These are phyloP conservation scores for Cryptococcus deneoformans DNA, from an alignment of 1,284 basidiomycete species.

Conservation along the genomic window DNA sequence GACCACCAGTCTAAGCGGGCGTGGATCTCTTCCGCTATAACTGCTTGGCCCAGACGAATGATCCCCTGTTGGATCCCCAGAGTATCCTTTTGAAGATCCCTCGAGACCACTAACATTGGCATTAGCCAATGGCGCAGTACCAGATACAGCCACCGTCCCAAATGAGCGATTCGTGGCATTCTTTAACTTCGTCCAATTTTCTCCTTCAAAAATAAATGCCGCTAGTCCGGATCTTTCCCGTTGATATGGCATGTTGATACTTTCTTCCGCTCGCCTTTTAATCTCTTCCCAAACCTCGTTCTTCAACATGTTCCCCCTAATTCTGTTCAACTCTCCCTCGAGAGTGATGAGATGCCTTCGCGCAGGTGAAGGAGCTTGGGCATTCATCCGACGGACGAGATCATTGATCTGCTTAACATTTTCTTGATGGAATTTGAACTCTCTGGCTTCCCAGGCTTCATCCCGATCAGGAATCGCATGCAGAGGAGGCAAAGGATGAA, in stretches of 20 bases:
- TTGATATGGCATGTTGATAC: background rate
- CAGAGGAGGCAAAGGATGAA: constrained; percentile 46
- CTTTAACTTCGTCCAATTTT: constrained; percentile 21
- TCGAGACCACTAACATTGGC: constrained; percentile 7
- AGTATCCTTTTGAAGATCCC: constrained; percentile 1
- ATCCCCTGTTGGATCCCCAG: background rate
- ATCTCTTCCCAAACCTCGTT: constrained; percentile 38
- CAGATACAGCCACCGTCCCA: constrained; percentile 25
- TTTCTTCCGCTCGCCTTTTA: constrained; percentile 26
- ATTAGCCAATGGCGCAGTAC: constrained; percentile 19
- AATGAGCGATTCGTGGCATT: constrained; percentile 26
- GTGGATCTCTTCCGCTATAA: constrained; percentile 4
- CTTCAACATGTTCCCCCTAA: constrained; percentile 55
- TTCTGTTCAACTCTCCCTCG: constrained; percentile 59
- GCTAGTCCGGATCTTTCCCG: background rate
- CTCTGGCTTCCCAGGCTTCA: constrained; percentile 67
- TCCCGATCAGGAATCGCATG: constrained; percentile 60
- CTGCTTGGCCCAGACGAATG: background rate
- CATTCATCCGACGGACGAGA: constrained; percentile 73
- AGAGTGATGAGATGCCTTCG: constrained; percentile 61
- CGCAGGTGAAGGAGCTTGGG: constrained; percentile 69
- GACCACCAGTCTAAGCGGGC: constrained; percentile 23
- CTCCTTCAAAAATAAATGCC: constrained; percentile 18
- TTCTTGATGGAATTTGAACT: constrained; percentile 66
- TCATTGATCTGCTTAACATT: constrained; percentile 70